Evolutionary conservation across 2,329 filamentous ascomycete species (phyloP), one percentile per base, ranked within the genome.

Genomic region (Calonectria pseudoturangicola): DNA sequence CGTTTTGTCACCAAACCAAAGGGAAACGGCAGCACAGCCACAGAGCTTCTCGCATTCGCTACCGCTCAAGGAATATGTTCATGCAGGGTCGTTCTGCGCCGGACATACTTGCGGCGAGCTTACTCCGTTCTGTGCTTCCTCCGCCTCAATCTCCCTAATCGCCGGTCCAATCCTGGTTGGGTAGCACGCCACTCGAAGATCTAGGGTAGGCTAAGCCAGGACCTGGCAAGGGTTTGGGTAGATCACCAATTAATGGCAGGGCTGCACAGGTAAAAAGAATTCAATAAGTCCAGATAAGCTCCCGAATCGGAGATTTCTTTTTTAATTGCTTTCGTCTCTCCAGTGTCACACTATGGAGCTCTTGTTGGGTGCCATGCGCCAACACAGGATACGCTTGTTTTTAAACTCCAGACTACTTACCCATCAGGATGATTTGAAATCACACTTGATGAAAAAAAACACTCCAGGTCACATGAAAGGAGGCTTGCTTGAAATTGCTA

Each of bases 171-270:
- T 27, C 54, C 54, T 13, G 54, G 54, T 60, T 41, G 15, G 36
- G 30, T 13, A 60, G 12, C 15, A 30, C 33, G 18, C n/a, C 13
- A 18, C 39, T 39, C 67, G 67, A 13, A 30, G 33, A 30, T 63
- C 25, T 47, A 63, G 58, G 58, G 58, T 63, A 63, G 28, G 58
- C 25, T 63, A 8, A 30, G 33, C 54, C 30, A 41, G 36, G n/a
- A n/a, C 36, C 12, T 41, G 21, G 25, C 56, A 43, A 43, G 28
- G 51, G 51, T n/a, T 36, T 36, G n/a, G 30, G 51, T n/a, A 58
- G 54, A 58, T 58, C 54, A 21, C 51, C 33, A 58, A 58, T 58
- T 25, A 58, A 58, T 39, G 18, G 36, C 10, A 58, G n/a, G 30
- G 54, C 30, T 15, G n/a, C 33, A 58, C 30, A 21, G 30, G 21